Conservation (phyloP, 2,329 filamentous ascomycete genomes). For the Bertia moriformis region DNA sequence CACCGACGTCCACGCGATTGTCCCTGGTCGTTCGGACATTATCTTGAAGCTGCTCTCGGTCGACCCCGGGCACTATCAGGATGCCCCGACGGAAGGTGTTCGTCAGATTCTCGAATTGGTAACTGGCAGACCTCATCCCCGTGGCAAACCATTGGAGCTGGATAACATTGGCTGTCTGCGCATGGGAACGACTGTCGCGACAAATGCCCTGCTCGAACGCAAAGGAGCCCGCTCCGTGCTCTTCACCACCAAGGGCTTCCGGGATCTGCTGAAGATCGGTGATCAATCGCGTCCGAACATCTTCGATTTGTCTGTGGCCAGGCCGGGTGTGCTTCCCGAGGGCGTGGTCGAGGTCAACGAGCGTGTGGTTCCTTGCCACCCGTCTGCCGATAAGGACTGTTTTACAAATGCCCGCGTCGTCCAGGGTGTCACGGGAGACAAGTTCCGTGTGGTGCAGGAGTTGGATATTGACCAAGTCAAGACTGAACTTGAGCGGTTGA, state of each 20-base stretch:
- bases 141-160: conserved; percentile 6
- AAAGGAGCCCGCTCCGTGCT: conserved; percentile 13
- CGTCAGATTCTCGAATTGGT: conserved; percentile 9
- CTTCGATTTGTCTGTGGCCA: conserved; percentile 10
- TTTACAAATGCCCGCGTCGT: not conserved
- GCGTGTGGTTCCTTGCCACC: conserved; percentile 3
- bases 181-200: conserved; percentile 15
- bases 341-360: conserved; percentile 6
- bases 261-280: conserved; percentile 13
- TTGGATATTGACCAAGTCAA: conserved; percentile 31
- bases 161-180: conserved; percentile 8
- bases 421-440: not conserved
- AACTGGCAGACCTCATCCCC: conserved; percentile 6
- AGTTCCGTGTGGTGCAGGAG: conserved; percentile 8
- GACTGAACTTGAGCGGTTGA: conserved; percentile 38
- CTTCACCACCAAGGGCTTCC: conserved; percentile 13
- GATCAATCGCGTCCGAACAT: conserved; percentile 15
- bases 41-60: conserved; percentile 13
- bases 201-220: conserved; percentile 13
- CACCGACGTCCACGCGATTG: conserved; percentile 1
- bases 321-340: conserved; percentile 5
- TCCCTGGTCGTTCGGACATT: conserved; percentile 6
- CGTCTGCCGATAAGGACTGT: not conserved
- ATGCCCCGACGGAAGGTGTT: conserved; percentile 14
- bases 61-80: conserved; percentile 12